A percentile compares a stretch with the other conserved stretches of the same genome.
Conservation (phyloP, 805 yeast genomes). For the Jamesozyma rosinii region DNA sequence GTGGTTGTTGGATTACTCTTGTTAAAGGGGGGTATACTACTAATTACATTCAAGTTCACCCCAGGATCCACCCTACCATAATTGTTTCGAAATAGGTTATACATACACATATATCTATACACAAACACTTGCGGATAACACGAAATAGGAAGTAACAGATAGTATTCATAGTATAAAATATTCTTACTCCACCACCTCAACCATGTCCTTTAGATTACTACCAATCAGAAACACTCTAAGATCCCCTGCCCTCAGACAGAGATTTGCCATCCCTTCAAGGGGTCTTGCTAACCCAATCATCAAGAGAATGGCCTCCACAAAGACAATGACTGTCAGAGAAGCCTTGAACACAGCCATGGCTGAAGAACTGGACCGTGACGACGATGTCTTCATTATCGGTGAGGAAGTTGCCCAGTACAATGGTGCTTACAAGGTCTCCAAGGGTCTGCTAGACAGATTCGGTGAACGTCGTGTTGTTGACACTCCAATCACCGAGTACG, state of each 20-base stretch:
- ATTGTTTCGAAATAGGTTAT: neutral
- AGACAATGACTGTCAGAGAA: conserved; percentile 86
- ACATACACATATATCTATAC: neutral
- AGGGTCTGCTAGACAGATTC: conserved; percentile 89
- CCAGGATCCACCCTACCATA: no score
- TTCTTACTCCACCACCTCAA: no score
- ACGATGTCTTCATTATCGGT: conserved; percentile 89
- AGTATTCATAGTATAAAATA: no score
- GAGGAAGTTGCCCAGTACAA: conserved; percentile 99
- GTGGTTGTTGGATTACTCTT: no score
- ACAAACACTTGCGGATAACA: no score
- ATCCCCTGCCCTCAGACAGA: neutral
- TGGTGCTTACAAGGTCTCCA: conserved; percentile 96
- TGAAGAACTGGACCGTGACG: conserved; percentile 95
- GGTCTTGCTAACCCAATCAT: neutral
- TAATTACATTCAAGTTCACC: no score
- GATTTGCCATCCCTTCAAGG: neutral
- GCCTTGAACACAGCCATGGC: conserved; percentile 92
- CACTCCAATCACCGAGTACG: conserved; percentile 99
- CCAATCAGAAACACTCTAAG: neutral
- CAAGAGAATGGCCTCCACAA: conserved; percentile 31
- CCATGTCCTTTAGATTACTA: neutral
- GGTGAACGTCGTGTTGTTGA: conserved; percentile 90
- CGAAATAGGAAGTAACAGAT: no score
- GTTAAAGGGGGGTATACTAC: no score